Evolutionary conservation across 2,329 filamentous ascomycete genomes (phyloP), one percentile per base, ranked within the genome.

Genomic region (Karstenula rhodostoma): DNA sequence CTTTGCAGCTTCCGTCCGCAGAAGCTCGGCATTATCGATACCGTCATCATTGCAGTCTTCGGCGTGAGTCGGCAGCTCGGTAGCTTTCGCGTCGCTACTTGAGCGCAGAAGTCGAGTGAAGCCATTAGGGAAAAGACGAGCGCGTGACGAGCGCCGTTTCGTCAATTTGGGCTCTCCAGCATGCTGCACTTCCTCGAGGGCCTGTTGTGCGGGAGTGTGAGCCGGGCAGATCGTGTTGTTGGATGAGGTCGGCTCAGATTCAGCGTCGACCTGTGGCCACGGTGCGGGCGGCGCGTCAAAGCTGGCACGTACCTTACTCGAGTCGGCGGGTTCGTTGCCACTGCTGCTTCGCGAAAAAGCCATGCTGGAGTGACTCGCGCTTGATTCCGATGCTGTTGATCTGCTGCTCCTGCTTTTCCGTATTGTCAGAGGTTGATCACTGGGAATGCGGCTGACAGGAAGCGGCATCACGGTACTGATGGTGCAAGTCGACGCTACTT

Each of bases 381-480:
- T 72, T 22, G 73, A 73, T 19, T 55, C 66, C 25, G 73, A 74
- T 10, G 70, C 57, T 13, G 73, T 72, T 9, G 73, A 75, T 44
- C 64, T 67, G 40, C 69, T 74, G 52, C 68, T 67, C 47, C 73
- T 73, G 49, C 72, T 72, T 58, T 76, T 77, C 40, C 72, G 73
- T 58, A 77, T 64, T 13, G 63, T 71, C 61, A 74, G 66, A 71
- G 74, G 73, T 44, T 72, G 66, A 8, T 67, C 60, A 62, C 67
- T 71, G 12, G 74, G 74, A 15, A 66, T 62, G 48, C 69, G 65
- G 60, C 74, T 74, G 29, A 77, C 58, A 47, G 72, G 71, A 19
- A 73, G 59, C 49, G 72, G 70, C 58, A 67, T 70, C 37, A 66
- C 65, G 13, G 62, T 65, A 66, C 70, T 70, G 35, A 65, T 61